Percentiles rank a stretch among this genome's conserved stretches.
Conservation (phyloP, 2,329 filamentous ascomycete species). For the Aaosphaeria pasadenensis region DNA sequence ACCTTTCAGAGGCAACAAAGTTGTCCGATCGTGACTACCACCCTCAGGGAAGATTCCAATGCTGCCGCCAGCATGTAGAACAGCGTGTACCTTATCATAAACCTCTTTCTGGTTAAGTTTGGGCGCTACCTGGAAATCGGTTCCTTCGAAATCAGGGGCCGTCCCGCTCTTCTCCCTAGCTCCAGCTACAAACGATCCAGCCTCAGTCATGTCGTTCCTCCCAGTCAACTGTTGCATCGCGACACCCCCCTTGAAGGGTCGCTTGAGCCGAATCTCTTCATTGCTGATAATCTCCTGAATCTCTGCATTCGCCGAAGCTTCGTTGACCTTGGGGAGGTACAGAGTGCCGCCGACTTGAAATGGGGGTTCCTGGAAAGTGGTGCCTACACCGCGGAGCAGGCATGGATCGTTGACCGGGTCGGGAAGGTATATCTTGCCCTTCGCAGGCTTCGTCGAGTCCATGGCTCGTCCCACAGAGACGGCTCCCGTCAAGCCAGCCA, state of each 20-base stretch:
- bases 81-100: conserved; percentile 87
- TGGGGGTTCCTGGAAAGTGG: conserved; percentile 67
- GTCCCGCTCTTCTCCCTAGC: conserved; percentile 52
- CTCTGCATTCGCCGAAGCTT: conserved; percentile 76
- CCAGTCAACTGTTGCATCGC: conserved; percentile 80
- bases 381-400: conserved; percentile 74
- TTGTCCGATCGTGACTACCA: conserved; percentile 90
- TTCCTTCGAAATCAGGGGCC: conserved; percentile 64
- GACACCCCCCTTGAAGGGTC: conserved; percentile 75
- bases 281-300: conserved; percentile 77
- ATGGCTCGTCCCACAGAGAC: conserved; percentile 92
- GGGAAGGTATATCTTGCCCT: conserved; percentile 81
- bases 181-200: conserved; percentile 60
- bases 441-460: conserved; percentile 77
- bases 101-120: conserved; percentile 93
- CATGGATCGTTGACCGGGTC: conserved; percentile 83
- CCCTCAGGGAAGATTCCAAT: conserved; percentile 97
- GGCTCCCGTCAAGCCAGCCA: conserved; percentile 79
- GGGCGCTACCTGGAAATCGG: conserved; percentile 81
- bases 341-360: conserved; percentile 67
- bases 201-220: conserved; percentile 65
- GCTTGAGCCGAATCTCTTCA: conserved; percentile 82
- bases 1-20: conserved; percentile 79
- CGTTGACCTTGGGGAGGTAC: conserved; percentile 81
- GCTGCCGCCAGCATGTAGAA: conserved; percentile 78